phyloP scores from a whole-genome alignment of 2,329 filamentous ascomycete species.

The Cercospora beticola region DNA sequence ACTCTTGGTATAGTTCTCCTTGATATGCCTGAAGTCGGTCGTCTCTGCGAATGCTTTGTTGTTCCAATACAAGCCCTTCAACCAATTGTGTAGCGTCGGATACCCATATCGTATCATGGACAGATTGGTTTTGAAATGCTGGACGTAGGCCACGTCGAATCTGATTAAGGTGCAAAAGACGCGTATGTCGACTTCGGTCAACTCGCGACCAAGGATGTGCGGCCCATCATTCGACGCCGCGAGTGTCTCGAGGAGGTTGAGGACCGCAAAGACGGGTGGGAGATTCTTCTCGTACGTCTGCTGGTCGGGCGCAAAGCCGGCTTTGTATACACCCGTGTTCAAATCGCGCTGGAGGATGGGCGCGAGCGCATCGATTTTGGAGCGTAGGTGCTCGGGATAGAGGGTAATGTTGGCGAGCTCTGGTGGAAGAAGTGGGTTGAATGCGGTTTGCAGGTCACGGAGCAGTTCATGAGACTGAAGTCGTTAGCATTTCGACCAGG shows the following conservation, averaged over 20 bases:
- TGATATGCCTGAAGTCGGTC: conserved; percentile 67
- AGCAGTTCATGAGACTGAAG: conserved; percentile 54
- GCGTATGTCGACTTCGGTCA: conserved; percentile 62
- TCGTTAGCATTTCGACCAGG: neutral
- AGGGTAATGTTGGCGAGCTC: conserved; percentile 49
- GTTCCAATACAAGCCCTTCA: conserved; percentile 61
- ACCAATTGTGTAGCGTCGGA: conserved; percentile 60
- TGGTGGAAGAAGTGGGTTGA: conserved; percentile 51
- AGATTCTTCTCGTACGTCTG: conserved; percentile 57
- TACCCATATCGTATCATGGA: conserved; percentile 59
- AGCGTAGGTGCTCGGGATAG: conserved; percentile 53
- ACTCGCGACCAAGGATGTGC: conserved; percentile 54
- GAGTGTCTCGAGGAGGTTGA: conserved; percentile 59
- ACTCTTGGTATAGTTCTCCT: conserved; percentile 65
- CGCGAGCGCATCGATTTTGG: conserved; percentile 54
- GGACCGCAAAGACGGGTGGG: conserved; percentile 56
- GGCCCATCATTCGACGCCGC: conserved; percentile 51
- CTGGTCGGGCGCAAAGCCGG: conserved; percentile 59
- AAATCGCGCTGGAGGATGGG: conserved; percentile 58
- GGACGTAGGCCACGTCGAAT: conserved; percentile 62
- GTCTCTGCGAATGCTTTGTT: conserved; percentile 56
- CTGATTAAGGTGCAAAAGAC: conserved; percentile 60
- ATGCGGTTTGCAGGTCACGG: conserved; percentile 58
- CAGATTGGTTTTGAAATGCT: conserved; percentile 67
- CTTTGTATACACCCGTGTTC: conserved; percentile 60